Percentiles rank a stretch among this genome's conserved stretches.
Conservation (phyloP, 2,329 filamentous ascomycete species). For the Aspergillus sp. region DNA sequence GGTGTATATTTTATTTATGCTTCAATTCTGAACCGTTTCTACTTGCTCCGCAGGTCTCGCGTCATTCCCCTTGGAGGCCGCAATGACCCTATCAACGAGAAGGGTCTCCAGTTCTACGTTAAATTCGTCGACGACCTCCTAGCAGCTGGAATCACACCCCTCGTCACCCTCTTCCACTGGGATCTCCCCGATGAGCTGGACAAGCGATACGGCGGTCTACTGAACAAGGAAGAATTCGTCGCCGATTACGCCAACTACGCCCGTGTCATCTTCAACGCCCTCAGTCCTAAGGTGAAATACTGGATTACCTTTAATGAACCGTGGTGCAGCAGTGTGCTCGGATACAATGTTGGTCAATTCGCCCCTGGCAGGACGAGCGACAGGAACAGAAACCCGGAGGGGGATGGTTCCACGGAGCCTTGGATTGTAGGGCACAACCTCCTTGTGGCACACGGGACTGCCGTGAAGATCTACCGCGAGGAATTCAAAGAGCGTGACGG, state of each 20-base stretch:
- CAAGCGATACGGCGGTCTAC: conserved; percentile 75
- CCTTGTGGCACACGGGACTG: conserved; percentile 74
- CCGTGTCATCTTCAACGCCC: conserved; percentile 69
- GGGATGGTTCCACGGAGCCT: conserved; percentile 73
- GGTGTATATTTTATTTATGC: background rate
- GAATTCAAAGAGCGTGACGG: conserved; percentile 73
- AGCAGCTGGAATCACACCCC: conserved; percentile 72
- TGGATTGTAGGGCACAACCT: conserved; percentile 83
- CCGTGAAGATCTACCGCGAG: conserved; percentile 78
- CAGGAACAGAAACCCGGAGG: conserved; percentile 66
- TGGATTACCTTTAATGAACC: conserved; percentile 94
- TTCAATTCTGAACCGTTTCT: background rate
- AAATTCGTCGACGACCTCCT: conserved; percentile 76
- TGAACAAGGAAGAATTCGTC: conserved; percentile 80
- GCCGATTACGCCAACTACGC: conserved; percentile 80
- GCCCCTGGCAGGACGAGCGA: conserved; percentile 82
- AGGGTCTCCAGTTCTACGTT: conserved; percentile 74
- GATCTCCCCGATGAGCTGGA: conserved; percentile 78
- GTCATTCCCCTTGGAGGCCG: conserved; percentile 84
- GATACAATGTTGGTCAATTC: conserved; percentile 74
- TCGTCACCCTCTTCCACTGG: conserved; percentile 87
- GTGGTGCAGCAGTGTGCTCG: conserved; percentile 79
- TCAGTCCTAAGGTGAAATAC: conserved; percentile 73
- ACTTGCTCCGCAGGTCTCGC: conserved; percentile 52
- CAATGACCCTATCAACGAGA: conserved; percentile 76